Evolutionary conservation across 345 rosid genomes (phyloP).

Genomic region (Gossypium rotundifolium): DNA sequence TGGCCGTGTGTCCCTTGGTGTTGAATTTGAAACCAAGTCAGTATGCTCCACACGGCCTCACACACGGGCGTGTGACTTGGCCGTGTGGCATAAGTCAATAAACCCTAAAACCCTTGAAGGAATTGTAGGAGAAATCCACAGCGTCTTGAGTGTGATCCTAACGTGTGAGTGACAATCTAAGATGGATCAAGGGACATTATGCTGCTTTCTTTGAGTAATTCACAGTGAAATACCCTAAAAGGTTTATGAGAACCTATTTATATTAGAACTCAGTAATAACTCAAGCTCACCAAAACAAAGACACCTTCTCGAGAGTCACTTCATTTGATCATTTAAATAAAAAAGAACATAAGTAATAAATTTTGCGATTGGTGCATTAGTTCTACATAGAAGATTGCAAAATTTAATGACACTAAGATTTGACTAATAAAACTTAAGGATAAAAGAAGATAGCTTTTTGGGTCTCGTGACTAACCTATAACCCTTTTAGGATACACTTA

Average conservation of each 20-base stretch:
- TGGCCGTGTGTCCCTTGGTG: too few species aligned
- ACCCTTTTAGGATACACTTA: too few species aligned
- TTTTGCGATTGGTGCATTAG: not conserved
- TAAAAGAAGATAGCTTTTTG: not conserved
- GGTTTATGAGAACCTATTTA: not conserved
- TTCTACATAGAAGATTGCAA: not conserved
- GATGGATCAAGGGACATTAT: too few species aligned
- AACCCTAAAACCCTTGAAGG: too few species aligned
- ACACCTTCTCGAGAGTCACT: not conserved
- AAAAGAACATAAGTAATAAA: not conserved
- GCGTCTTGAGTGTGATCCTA: too few species aligned
- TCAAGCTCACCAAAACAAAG: not conserved
- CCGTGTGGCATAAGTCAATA: too few species aligned
- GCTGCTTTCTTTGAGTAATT: too few species aligned
- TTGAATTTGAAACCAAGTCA: too few species aligned
- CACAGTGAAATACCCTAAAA: not conserved
- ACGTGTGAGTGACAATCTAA: too few species aligned
- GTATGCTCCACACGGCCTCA: too few species aligned
- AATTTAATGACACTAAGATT: not conserved
- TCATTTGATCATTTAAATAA: not conserved
- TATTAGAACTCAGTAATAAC: not conserved
- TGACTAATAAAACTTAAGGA: not conserved
- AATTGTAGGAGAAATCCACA: too few species aligned
- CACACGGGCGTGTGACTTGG: too few species aligned
- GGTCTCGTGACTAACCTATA: not conserved